Percentiles rank a stretch among this genome's conserved stretches.
These are phyloP conservation scores for Trichoderma asperellum DNA, from an alignment of 2,329 filamentous ascomycete genomes.

Conservation along the genomic window DNA sequence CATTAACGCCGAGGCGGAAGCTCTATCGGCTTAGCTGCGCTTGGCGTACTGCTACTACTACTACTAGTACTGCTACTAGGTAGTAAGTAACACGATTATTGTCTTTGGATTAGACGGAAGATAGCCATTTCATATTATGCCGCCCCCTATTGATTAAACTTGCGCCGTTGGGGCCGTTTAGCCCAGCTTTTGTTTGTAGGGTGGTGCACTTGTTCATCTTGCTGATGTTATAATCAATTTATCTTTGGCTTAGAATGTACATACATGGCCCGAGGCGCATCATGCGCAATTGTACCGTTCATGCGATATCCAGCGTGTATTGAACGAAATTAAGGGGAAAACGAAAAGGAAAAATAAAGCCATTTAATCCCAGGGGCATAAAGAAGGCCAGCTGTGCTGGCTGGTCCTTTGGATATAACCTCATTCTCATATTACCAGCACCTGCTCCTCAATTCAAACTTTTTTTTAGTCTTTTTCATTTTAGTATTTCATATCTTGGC, in stretches of 20 bases:
- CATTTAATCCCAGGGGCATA: background rate
- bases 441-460: background rate
- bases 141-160: background rate
- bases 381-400: background rate
- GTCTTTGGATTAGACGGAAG: background rate
- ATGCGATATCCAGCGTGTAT: background rate
- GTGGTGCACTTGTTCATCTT: background rate
- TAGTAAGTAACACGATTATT: background rate
- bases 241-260: slow-evolving; percentile 18
- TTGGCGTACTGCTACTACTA: background rate
- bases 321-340: background rate
- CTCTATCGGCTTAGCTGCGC: background rate
- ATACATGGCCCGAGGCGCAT: slow-evolving; percentile 4
- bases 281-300: background rate
- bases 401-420: background rate
- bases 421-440: background rate
- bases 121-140: background rate
- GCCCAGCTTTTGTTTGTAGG: background rate
- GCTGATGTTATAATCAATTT: background rate
- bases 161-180: background rate
- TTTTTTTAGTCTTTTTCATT: background rate
- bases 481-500: background rate
- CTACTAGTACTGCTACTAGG: background rate
- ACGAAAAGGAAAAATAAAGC: background rate
- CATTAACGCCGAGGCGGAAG: slow-evolving; percentile 21